Evolutionary conservation across 352 stramenopile genomes (phyloP), one percentile per base, ranked within the genome.

Genomic region (Elongisporangium undulatum): DNA sequence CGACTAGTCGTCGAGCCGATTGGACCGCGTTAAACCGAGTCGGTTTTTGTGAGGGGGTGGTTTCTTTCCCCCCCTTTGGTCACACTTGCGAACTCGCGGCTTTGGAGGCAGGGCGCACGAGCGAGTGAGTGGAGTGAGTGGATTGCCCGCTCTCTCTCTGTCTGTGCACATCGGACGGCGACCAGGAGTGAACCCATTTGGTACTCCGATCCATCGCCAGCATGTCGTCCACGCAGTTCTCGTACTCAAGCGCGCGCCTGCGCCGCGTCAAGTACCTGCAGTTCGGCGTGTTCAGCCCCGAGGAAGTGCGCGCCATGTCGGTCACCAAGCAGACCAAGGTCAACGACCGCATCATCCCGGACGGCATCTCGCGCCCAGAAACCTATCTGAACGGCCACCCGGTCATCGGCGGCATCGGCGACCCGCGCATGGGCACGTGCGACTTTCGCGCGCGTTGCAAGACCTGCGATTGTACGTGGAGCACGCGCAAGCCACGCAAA

Each of bases 241-340:
- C 95, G 67, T 98, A 98, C 79, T 98, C 93, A 58, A 90, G 87
- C 52, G 96, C 94, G 62, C 94, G 94, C 20, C 72, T 99, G 66
- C 86, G 95, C 55, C 83, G 93, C 39, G 94, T 99, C 70, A 98
- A 98, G 77, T 98, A 97, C 79, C 80, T 99, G 16, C 97, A 99
- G 78, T 99, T 99, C 71, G 95, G 96, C 57, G 92, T 99, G 51
- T 97, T 99, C 62, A 97, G 96, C 69, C 97, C 97, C 4, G 96
- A 99, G 59, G 96, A 99, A 77, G 92, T 99, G 77, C 89, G 92
- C 56, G 92, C 97, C 75, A 98, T 98, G 87, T 97, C 87, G 23
- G 96, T 99, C 13, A 98, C 95, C 1, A 97, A 99, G 67, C 92
- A 97, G 68, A 98, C 97, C 52, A 98, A 97, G 24, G 92, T 99